Evolutionary conservation across 306 rosid genomes (phyloP).

Genomic region (Castanea mollissima): DNA sequence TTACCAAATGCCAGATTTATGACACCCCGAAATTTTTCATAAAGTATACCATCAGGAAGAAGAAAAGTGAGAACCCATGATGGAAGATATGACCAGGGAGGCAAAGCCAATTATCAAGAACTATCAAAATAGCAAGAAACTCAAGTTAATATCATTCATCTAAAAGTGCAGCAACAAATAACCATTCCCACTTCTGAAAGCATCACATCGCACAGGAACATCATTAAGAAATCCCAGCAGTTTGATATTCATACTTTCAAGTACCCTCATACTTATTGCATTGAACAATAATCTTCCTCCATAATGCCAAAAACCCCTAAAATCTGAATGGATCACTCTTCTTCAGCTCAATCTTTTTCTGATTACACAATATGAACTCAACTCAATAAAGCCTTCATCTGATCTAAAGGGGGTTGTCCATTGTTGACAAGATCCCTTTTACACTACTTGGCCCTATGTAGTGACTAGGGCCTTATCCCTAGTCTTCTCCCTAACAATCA

Average conservation of each 20-base stretch:
- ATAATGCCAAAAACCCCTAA: neutral
- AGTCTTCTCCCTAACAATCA: neutral
- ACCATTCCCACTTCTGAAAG: neutral
- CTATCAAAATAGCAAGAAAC: constrained; percentile 3
- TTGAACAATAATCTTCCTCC: neutral
- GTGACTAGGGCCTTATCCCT: neutral
- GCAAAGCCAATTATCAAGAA: neutral
- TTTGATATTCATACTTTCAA: neutral
- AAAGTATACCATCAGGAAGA: neutral
- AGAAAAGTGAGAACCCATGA: constrained; percentile 1
- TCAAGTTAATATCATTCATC: constrained; percentile 1
- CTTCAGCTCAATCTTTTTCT: neutral
- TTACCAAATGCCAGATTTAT: constrained; percentile 7
- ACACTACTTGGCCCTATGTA: neutral
- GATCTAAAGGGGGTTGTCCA: neutral
- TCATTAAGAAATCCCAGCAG: neutral
- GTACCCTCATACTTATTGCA: neutral
- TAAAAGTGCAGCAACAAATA: constrained; percentile 1
- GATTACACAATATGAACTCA: neutral
- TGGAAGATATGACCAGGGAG: neutral
- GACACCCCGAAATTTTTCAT: neutral
- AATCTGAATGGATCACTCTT: neutral
- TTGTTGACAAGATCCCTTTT: neutral
- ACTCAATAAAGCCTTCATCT: neutral
- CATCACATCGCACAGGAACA: neutral